Base-by-base conservation (phyloP, 495 filamentous ascomycete species). In the Neurospora sp. region DNA sequence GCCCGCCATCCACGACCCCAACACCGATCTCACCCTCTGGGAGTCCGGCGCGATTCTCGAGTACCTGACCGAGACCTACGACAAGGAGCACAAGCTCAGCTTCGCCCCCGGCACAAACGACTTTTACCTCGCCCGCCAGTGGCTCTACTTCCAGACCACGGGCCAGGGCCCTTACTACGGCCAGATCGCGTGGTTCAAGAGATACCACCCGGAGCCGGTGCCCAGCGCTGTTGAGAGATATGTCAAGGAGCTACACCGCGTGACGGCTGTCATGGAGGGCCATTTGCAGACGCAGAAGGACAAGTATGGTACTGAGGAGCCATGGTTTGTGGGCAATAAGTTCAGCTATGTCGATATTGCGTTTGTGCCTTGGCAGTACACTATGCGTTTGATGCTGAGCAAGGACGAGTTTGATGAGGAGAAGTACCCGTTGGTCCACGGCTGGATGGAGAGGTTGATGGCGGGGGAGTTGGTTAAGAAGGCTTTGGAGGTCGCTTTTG, bases 11-110 rank as follows among this genome's bases (percentile, higher is more conserved):
- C 79, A 91, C 68, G 91, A 93, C 78, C 86, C 88, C 31, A 93
- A 94, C 82, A 91, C 87, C 0, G 85, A 82, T 71, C 81, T 91
- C 74, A 89, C 82, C 0, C 76, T 94, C 14, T 93, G 90, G 89
- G 91, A 93, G 76, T 90, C 88, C 7, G 91, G 91, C 71, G 91
- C 92, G 18, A 92, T 93, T 79, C 72, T 93, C 74, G 83, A 90
- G 72, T 94, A 94, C 77, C 82, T 94, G 20, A 77, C 92, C 59
- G 89, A 91, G 22, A 86, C 82, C n/a, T 94, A 94, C 82, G 91
- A 93, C 81, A 87, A 81, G 70, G 78, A 87, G 12, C 80, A 88
- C 72, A 88, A 84, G 72, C 75, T 93, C 71, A 89, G 85, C 76
- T 91, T 88, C 76, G 75, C 80, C 4, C 42, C 81, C 16, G 84